Evolutionary conservation across 2,329 filamentous ascomycete genomes (phyloP).

Genomic region (Dothideomycetes sp.): DNA sequence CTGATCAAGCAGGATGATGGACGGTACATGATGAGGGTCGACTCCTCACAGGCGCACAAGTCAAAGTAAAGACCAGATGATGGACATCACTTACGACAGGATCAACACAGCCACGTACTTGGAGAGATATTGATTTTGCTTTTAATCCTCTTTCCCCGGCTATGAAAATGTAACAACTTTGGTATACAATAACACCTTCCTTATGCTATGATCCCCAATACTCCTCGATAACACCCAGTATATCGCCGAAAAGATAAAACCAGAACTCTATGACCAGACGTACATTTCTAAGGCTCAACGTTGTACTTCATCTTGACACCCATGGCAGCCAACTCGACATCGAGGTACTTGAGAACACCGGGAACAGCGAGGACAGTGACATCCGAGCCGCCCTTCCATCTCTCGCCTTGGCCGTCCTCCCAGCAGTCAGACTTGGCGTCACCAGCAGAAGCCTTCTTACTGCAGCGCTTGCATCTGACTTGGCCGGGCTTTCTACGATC

Average conservation of each 20-base stretch:
- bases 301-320: constrained; percentile 90
- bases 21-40: constrained; percentile 12
- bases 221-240: no score
- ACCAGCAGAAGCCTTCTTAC: constrained; percentile 16
- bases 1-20: constrained; percentile 20
- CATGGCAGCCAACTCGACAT: constrained; percentile 94
- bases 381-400: constrained; percentile 80
- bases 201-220: no score
- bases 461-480: constrained; percentile 25
- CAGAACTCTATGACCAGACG: constrained; percentile 1
- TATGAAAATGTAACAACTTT: no score
- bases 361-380: constrained; percentile 88
- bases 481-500: constrained; percentile 16
- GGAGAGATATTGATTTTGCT: no score
- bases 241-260: no score
- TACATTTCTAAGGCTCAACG: constrained; percentile 41
- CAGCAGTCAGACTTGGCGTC: constrained; percentile 50
- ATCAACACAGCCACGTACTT: no score
- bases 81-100: no score
- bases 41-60: constrained; percentile 1
- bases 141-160: no score
- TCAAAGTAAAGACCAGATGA: not conserved
- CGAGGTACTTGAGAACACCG: constrained; percentile 82
- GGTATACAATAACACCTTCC: no score
- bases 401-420: constrained; percentile 79